A percentile compares a stretch with the other conserved stretches of the same genome.
phyloP scores from a whole-genome alignment of 225 moss, liverwort and hornwort species.

The Straminergon stramineum region DNA sequence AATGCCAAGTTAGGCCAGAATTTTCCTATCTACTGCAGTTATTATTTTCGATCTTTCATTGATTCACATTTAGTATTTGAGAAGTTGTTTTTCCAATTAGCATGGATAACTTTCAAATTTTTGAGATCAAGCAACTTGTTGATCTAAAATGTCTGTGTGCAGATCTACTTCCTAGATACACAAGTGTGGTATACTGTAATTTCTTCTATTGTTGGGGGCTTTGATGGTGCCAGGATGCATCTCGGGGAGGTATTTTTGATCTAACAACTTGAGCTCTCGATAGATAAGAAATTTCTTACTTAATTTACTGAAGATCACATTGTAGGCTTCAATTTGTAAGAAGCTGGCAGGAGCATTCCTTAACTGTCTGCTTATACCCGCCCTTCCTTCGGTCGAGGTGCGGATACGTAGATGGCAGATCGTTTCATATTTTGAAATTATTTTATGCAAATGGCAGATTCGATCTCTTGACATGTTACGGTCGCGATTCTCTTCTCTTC shows the following conservation, averaged over 20 bases:
- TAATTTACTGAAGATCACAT: background rate
- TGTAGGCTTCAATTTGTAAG: background rate
- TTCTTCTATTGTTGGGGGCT: constrained; percentile 79
- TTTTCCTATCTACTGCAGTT: background rate
- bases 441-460: constrained; percentile 45
- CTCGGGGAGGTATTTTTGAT: constrained; percentile 75
- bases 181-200: constrained; percentile 94
- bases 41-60: background rate
- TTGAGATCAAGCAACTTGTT: background rate
- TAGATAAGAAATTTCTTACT: background rate
- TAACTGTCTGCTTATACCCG: background rate
- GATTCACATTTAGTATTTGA: background rate
- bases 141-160: constrained; percentile 6
- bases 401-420: background rate
- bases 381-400: background rate
- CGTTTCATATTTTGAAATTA: background rate
- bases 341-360: background rate
- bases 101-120: background rate
- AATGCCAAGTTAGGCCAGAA: background rate
- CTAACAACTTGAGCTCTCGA: background rate
- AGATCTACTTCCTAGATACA: constrained; percentile 95
- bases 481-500: constrained; percentile 79
- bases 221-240: constrained; percentile 72
- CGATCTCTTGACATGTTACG: constrained; percentile 91
- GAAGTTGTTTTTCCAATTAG: background rate